Evolutionary conservation across 2,329 filamentous ascomycete genomes (phyloP).

Genomic region (Xylaria arbuscula): DNA sequence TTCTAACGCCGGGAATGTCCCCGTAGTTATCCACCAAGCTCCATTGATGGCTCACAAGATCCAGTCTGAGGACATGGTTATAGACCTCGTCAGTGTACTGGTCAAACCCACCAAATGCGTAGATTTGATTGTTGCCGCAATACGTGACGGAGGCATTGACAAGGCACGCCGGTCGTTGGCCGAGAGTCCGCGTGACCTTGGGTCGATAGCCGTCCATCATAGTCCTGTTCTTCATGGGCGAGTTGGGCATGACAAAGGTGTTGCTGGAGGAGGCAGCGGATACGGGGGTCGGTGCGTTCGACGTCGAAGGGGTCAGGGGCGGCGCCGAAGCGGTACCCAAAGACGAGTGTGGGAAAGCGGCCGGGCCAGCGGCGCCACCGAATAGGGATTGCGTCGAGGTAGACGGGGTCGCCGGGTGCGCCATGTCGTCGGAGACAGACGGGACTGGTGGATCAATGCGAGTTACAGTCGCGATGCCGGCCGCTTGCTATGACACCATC

Average conservation of each 20-base stretch:
- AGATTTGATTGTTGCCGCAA: constrained; percentile 96
- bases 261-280: constrained; percentile 72
- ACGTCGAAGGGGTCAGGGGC: constrained; percentile 50
- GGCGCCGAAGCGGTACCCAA: constrained; percentile 43
- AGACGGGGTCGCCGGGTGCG: constrained; percentile 45
- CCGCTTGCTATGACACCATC: constrained; percentile 30
- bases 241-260: constrained; percentile 92
- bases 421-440: constrained; percentile 39
- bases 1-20: constrained; percentile 94
- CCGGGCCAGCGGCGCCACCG: constrained; percentile 45
- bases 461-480: constrained; percentile 16
- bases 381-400: constrained; percentile 47
- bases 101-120: constrained; percentile 97
- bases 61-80: constrained; percentile 92
- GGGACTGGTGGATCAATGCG: constrained; percentile 8
- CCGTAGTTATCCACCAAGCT: constrained; percentile 97
- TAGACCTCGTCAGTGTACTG: constrained; percentile 99
- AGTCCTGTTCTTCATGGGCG: constrained; percentile 74
- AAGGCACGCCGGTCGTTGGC: constrained; percentile 88
- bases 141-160: constrained; percentile 99
- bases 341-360: constrained; percentile 44
- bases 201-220: constrained; percentile 82
- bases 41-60: constrained; percentile 91
- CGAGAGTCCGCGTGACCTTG: constrained; percentile 80
- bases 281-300: constrained; percentile 57